Conservation (phyloP, 2,329 filamentous ascomycete genomes). For the Trichoderma hamatum region DNA sequence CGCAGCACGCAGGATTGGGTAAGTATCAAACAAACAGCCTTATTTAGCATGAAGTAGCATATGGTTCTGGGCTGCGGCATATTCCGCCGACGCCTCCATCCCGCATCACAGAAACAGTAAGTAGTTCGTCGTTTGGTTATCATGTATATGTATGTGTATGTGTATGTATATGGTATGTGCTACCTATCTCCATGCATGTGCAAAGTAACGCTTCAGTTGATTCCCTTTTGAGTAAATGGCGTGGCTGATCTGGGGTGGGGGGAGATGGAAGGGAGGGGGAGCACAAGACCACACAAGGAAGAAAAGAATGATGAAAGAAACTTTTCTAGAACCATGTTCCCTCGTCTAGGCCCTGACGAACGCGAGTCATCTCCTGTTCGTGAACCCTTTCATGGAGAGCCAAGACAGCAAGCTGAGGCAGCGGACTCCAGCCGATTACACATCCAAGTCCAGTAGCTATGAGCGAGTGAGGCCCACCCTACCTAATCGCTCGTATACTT, state of each 20-base stretch:
- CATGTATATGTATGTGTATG: too few relatives aligned
- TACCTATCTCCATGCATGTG: not conserved
- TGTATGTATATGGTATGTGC: too few relatives aligned
- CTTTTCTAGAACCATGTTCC: not conserved
- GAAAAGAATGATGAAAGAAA: slow-evolving; percentile 1
- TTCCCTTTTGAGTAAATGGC: not conserved
- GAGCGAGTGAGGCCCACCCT: not conserved
- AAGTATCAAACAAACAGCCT: not conserved
- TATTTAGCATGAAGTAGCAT: not conserved
- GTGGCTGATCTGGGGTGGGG: not conserved
- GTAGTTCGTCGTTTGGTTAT: not conserved
- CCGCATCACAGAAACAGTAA: not conserved
- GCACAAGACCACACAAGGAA: not conserved
- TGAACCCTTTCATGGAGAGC: not conserved
- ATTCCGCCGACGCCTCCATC: not conserved
- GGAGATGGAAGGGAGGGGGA: not conserved
- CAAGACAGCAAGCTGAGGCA: not conserved
- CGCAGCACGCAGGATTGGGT: not conserved
- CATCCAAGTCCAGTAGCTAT: not conserved
- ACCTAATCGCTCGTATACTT: not conserved
- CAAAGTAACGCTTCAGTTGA: not conserved
- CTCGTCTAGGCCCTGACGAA: not conserved
- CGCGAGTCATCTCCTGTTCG: slow-evolving; percentile 5
- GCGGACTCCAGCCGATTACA: not conserved
- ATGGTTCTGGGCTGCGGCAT: slow-evolving; percentile 4